Conservation (phyloP, 805 yeast genomes). For the Danielia reshetovae region DNA sequence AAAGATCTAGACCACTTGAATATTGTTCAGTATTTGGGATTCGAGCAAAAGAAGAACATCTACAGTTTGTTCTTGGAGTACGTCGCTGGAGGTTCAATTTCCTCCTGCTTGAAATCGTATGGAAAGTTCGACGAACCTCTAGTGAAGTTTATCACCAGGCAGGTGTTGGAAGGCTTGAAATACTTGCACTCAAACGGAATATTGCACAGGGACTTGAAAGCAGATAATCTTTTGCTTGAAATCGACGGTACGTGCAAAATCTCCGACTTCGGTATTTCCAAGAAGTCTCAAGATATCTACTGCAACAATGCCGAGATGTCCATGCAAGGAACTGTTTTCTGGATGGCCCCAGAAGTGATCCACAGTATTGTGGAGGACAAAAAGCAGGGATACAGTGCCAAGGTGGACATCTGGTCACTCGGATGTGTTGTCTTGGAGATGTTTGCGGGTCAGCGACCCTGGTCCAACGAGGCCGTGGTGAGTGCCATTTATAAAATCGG, state of each 20-base stretch:
- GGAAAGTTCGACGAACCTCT: constrained; percentile 82
- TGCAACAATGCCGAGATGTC: constrained; percentile 93
- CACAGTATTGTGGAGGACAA: constrained; percentile 70
- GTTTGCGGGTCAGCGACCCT: constrained; percentile 96
- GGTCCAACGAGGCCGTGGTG: constrained; percentile 93
- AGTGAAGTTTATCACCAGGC: constrained; percentile 69
- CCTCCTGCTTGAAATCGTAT: constrained; percentile 73
- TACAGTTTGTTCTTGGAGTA: constrained; percentile 90
- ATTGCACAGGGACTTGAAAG: constrained; percentile 89
- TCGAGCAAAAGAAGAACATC: constrained; percentile 68
- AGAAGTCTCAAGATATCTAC: constrained; percentile 70
- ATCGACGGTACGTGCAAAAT: constrained; percentile 92
- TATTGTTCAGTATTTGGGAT: constrained; percentile 94
- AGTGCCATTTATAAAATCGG: constrained; percentile 92
- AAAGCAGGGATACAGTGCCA: constrained; percentile 93
- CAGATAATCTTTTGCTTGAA: constrained; percentile 86
- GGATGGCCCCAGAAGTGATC: constrained; percentile 99
- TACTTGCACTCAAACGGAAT: constrained; percentile 86
- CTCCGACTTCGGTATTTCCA: constrained; percentile 95
- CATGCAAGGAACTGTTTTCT: constrained; percentile 96
- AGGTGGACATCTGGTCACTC: constrained; percentile 95
- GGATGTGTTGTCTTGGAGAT: constrained; percentile 97
- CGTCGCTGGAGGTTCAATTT: constrained; percentile 97
- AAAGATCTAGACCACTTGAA: constrained; percentile 91
- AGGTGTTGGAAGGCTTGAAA: constrained; percentile 79